Evolutionary conservation across 202 grass and related monocot species (phyloP).

Genomic region (Miscanthus sacchariflorus): DNA sequence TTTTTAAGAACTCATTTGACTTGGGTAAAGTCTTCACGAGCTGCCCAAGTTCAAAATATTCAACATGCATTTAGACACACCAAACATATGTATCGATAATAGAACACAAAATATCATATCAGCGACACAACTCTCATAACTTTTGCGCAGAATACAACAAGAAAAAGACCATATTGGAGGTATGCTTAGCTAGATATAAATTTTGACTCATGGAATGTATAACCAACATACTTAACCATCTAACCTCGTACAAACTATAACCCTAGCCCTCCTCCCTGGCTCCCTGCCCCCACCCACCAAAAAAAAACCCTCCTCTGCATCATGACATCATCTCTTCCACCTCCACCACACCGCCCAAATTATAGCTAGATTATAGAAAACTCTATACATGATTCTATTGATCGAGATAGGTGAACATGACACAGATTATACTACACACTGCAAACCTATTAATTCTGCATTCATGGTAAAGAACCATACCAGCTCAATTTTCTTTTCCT

Average conservation of each 20-base stretch:
- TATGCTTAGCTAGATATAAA: not conserved
- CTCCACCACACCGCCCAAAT: not conserved
- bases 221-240: not conserved
- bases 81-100: slow-evolving; percentile 28
- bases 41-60: slow-evolving; percentile 60
- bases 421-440: not conserved
- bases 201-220: not conserved
- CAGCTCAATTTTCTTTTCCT: slow-evolving; percentile 87
- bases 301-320: not conserved
- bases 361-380: slow-evolving; percentile 25
- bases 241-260: not conserved
- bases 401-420: not conserved
- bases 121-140: slow-evolving; percentile 5
- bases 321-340: not conserved
- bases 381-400: slow-evolving; percentile 10
- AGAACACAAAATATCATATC: slow-evolving; percentile 20
- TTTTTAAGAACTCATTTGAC: slow-evolving; percentile 79
- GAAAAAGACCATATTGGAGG: slow-evolving; percentile 10
- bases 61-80: slow-evolving; percentile 22
- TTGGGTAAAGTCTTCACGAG: slow-evolving; percentile 82
- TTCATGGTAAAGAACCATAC: slow-evolving; percentile 52
- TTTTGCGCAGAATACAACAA: slow-evolving; percentile 27
- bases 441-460: slow-evolving; percentile 42
- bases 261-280: not conserved
- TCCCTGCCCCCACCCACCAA: not conserved